These are phyloP conservation scores for Chernovozyma aurita DNA, from an alignment of 1,139 yeast species.

Conservation along the genomic window DNA sequence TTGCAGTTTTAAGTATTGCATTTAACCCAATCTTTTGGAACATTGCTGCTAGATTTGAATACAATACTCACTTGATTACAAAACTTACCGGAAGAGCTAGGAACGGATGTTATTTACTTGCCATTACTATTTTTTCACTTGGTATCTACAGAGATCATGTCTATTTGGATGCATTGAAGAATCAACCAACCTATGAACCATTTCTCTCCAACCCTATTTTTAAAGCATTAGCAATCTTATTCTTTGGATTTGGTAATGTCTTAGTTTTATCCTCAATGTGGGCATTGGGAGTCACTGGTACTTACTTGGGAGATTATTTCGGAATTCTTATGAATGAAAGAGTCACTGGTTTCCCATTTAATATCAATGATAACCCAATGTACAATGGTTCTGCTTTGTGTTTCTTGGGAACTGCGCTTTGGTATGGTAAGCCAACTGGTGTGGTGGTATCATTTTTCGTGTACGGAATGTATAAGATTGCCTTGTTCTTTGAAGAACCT, in stretches of 20 bases:
- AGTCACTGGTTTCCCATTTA: slow-evolving; percentile 94
- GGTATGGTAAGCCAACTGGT: slow-evolving; percentile 90
- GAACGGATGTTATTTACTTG: slow-evolving; percentile 79
- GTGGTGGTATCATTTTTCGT: slow-evolving; percentile 68
- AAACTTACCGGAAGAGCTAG: slow-evolving; percentile 65
- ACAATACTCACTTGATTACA: slow-evolving; percentile 69
- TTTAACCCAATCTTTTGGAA: slow-evolving; percentile 98
- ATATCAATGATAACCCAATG: slow-evolving; percentile 90
- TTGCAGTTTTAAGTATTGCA: slow-evolving; percentile 57
- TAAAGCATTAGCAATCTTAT: slow-evolving; percentile 27
- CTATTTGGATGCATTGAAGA: slow-evolving; percentile 54
- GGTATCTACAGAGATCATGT: slow-evolving; percentile 80
- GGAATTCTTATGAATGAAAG: slow-evolving; percentile 90
- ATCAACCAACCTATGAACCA: slow-evolving; percentile 53
- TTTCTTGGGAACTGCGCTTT: slow-evolving; percentile 85
- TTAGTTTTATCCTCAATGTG: slow-evolving; percentile 85
- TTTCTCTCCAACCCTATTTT: slow-evolving; percentile 34
- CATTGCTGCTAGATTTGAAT: slow-evolving; percentile 81
- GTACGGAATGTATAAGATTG: slow-evolving; percentile 75
- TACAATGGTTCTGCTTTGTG: slow-evolving; percentile 88
- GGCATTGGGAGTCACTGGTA: slow-evolving; percentile 93
- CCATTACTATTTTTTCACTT: slow-evolving; percentile 73
- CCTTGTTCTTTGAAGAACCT: slow-evolving; percentile 89
- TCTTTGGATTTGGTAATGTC: slow-evolving; percentile 67
- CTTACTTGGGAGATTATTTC: slow-evolving; percentile 94